Conservation (phyloP, 2,329 filamentous ascomycete genomes). For the Nigrospora sphaerica region DNA sequence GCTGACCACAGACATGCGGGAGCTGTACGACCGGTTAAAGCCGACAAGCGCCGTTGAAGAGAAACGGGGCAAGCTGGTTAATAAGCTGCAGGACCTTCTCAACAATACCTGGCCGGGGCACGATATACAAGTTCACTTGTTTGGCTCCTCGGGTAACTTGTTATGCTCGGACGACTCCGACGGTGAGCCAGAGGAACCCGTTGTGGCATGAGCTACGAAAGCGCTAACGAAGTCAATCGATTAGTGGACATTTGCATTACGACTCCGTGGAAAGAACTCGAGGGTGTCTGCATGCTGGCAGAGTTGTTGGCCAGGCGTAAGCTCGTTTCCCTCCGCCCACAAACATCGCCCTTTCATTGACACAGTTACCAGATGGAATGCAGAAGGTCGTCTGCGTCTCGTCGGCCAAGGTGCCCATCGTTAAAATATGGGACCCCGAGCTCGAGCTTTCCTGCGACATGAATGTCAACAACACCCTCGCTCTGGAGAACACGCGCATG, state of each 20-base stretch:
- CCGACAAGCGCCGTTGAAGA: slow-evolving; percentile 74
- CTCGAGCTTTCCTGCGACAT: slow-evolving; percentile 86
- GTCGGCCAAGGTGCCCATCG: slow-evolving; percentile 93
- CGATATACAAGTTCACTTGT: slow-evolving; percentile 84
- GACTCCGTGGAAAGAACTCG: slow-evolving; percentile 78
- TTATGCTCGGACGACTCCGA: slow-evolving; percentile 94
- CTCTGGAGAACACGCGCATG: slow-evolving; percentile 95
- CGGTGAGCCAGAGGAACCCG: slow-evolving; percentile 47
- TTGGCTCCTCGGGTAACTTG: slow-evolving; percentile 96
- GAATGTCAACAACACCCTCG: slow-evolving; percentile 97
- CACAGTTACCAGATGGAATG: slow-evolving; percentile 71
- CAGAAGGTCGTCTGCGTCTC: slow-evolving; percentile 92
- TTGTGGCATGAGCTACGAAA: too few species aligned
- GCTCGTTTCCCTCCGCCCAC: slow-evolving; percentile 20
- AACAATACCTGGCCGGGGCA: slow-evolving; percentile 88
- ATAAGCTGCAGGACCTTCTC: slow-evolving; percentile 80
- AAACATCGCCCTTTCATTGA: not conserved
- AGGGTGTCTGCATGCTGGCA: slow-evolving; percentile 85
- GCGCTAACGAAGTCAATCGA: too few species aligned
- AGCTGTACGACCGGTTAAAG: slow-evolving; percentile 77
- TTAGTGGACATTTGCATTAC: slow-evolving; percentile 96
- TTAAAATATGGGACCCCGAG: slow-evolving; percentile 97
- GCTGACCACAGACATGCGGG: slow-evolving; percentile 74
- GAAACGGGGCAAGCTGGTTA: slow-evolving; percentile 68
- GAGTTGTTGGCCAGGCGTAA: slow-evolving; percentile 78